A percentile compares a stretch with the other conserved stretches of the same genome.
phyloP scores from a whole-genome alignment of 768 basidiomycete genomes.

The Fibroporia radiculosa region DNA sequence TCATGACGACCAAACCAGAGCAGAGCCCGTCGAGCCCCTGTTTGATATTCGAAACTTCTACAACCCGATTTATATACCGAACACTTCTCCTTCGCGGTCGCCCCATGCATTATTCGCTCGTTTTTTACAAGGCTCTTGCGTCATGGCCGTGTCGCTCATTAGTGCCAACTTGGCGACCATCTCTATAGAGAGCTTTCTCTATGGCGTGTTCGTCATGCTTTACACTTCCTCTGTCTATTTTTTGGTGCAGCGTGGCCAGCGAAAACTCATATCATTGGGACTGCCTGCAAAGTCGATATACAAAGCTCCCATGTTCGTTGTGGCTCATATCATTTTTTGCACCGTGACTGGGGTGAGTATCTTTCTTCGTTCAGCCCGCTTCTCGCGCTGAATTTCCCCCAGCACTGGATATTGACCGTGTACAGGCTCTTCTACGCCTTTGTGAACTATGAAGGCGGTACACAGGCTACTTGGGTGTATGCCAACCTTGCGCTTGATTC shows the following conservation, averaged over 20 bases:
- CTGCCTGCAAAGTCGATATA: not conserved
- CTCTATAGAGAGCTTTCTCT: slow-evolving; percentile 5
- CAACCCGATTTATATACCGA: too few species aligned
- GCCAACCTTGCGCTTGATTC: not conserved
- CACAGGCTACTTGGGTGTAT: not conserved
- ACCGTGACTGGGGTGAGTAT: slow-evolving; percentile 1
- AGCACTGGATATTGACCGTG: slow-evolving; percentile 1
- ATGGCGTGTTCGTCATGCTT: slow-evolving; percentile 6
- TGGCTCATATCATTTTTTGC: not conserved
- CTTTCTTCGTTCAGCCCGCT: not conserved
- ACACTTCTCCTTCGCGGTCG: too few species aligned
- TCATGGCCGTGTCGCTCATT: too few species aligned
- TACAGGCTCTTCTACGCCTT: not conserved
- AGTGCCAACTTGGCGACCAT: slow-evolving; percentile 3
- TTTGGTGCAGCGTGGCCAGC: not conserved
- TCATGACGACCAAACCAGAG: too few species aligned
- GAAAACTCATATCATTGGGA: not conserved
- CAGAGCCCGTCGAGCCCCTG: too few species aligned
- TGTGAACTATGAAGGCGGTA: not conserved
- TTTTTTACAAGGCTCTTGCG: too few species aligned
- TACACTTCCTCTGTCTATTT: not conserved
- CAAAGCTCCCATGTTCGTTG: slow-evolving; percentile 2
- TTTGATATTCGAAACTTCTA: too few species aligned
- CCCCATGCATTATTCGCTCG: too few species aligned
- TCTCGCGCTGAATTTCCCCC: not conserved